phyloP scores from a whole-genome alignment of 2,329 filamentous ascomycete species.

The Sporothrix euskadiensis region DNA sequence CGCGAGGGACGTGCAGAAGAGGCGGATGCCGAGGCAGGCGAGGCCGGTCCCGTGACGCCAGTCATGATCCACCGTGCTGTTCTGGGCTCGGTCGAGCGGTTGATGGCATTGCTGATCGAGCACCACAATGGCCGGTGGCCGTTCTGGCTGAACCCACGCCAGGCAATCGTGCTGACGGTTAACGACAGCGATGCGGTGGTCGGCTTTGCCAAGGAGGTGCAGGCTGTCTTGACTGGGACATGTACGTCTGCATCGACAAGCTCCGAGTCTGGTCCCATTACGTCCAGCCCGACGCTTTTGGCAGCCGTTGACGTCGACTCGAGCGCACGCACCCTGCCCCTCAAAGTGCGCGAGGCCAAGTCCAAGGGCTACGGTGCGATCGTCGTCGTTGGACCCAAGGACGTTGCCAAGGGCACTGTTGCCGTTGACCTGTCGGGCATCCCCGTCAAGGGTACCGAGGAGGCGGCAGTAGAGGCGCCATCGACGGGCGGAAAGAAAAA shows the following conservation, averaged over 20 bases:
- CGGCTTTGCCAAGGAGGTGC: slow-evolving; percentile 49
- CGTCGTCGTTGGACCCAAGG: slow-evolving; percentile 68
- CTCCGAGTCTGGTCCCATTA: slow-evolving; percentile 39
- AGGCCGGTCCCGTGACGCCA: slow-evolving; percentile 64
- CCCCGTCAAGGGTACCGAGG: not conserved
- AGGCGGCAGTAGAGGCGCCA: not conserved
- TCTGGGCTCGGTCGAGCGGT: slow-evolving; percentile 78
- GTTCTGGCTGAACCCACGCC: slow-evolving; percentile 83
- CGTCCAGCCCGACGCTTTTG: slow-evolving; percentile 57
- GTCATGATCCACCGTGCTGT: slow-evolving; percentile 86
- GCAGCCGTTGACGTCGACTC: slow-evolving; percentile 67
- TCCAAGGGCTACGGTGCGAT: slow-evolving; percentile 71
- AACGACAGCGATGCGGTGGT: slow-evolving; percentile 61
- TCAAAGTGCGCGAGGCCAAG: slow-evolving; percentile 73
- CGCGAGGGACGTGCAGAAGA: slow-evolving; percentile 43
- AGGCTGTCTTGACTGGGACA: slow-evolving; percentile 54
- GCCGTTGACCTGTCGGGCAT: slow-evolving; percentile 45
- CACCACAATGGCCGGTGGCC: slow-evolving; percentile 79
- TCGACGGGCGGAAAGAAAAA: not conserved
- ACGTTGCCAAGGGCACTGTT: slow-evolving; percentile 61
- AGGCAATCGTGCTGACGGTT: slow-evolving; percentile 72
- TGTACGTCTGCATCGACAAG: not conserved
- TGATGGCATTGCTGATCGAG: slow-evolving; percentile 83
- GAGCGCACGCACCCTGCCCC: slow-evolving; percentile 60
- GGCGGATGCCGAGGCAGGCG: slow-evolving; percentile 40